Percentiles rank a stretch among this genome's conserved stretches.
Evolutionary conservation across 352 stramenopile genomes (phyloP).

Genomic region (Thalassiosira sp.): DNA sequence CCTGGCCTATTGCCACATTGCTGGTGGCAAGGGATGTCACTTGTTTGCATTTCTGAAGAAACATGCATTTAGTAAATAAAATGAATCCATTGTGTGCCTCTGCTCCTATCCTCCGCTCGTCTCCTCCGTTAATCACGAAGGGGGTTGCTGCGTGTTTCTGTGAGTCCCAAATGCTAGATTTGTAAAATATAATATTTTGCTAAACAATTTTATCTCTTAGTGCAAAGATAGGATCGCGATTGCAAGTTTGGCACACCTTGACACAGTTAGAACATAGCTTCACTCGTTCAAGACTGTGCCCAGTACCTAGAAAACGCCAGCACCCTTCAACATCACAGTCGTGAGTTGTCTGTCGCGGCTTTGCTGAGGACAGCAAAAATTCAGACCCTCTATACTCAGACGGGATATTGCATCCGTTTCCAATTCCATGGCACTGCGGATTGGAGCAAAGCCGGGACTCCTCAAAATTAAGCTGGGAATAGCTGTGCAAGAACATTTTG

Average conservation of each 20-base stretch:
- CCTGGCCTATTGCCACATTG: too few relatives aligned
- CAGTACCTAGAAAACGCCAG: constrained; percentile 20
- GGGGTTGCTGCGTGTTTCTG: too few relatives aligned
- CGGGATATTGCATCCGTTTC: not conserved
- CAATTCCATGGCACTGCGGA: constrained; percentile 21
- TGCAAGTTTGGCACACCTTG: constrained; percentile 12
- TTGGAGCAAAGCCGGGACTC: constrained; percentile 31
- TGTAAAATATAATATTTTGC: too few relatives aligned
- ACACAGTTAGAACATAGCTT: not conserved
- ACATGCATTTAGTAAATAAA: too few relatives aligned
- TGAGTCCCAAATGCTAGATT: too few relatives aligned
- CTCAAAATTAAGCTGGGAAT: constrained; percentile 27
- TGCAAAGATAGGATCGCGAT: constrained; percentile 8
- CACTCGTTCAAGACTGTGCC: constrained; percentile 16
- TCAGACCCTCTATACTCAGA: constrained; percentile 25
- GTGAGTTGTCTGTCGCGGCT: not conserved
- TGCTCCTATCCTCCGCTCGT: too few relatives aligned
- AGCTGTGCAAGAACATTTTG: constrained; percentile 31
- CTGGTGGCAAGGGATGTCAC: too few relatives aligned
- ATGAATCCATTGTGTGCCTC: too few relatives aligned
- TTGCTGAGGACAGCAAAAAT: constrained; percentile 11
- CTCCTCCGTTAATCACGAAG: too few relatives aligned
- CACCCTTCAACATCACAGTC: constrained; percentile 34
- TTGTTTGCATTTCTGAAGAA: too few relatives aligned
- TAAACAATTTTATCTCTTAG: constrained; percentile 10